phyloP scores from a whole-genome alignment of 768 basidiomycete species.

The Lactarius tabidus region DNA sequence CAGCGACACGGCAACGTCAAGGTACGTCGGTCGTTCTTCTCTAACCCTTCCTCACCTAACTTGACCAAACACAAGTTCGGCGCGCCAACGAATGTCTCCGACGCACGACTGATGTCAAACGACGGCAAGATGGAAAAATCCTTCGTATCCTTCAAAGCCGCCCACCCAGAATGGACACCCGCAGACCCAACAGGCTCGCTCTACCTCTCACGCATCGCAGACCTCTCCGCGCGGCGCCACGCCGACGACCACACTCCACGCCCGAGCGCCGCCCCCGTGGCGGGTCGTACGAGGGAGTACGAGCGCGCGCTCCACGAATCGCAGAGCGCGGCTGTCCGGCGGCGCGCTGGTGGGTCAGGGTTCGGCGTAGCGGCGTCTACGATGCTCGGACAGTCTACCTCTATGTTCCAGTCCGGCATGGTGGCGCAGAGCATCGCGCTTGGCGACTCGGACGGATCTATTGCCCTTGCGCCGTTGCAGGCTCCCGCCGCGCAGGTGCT shows the following conservation, averaged over 20 bases:
- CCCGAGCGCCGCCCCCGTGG: background rate
- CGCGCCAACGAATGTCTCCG: conserved; percentile 64
- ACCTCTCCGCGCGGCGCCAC: conserved; percentile 19
- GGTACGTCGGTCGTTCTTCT: conserved; percentile 38
- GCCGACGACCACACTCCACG: conserved; percentile 18
- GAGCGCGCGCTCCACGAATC: conserved; percentile 72
- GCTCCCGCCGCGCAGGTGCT: background rate
- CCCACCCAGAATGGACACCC: conserved; percentile 95
- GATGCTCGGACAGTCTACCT: conserved; percentile 32
- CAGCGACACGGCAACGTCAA: conserved; percentile 90
- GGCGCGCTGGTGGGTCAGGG: conserved; percentile 36
- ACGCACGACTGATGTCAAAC: conserved; percentile 76
- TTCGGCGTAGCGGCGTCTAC: conserved; percentile 41
- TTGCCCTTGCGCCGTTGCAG: conserved; percentile 27
- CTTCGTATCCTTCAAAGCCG: conserved; percentile 92
- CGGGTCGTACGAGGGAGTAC: conserved; percentile 65
- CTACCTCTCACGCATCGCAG: conserved; percentile 79
- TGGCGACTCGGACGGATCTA: conserved; percentile 69
- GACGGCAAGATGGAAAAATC: conserved; percentile 99
- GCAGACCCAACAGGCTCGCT: conserved; percentile 86
- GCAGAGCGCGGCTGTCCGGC: conserved; percentile 46
- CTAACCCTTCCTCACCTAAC: background rate
- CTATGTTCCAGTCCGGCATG: conserved; percentile 46
- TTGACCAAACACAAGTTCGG: conserved; percentile 56
- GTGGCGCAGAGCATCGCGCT: conserved; percentile 71